Evolutionary conservation across 148 eudicot species (phyloP).

Genomic region (Simmondsia chinensis): DNA sequence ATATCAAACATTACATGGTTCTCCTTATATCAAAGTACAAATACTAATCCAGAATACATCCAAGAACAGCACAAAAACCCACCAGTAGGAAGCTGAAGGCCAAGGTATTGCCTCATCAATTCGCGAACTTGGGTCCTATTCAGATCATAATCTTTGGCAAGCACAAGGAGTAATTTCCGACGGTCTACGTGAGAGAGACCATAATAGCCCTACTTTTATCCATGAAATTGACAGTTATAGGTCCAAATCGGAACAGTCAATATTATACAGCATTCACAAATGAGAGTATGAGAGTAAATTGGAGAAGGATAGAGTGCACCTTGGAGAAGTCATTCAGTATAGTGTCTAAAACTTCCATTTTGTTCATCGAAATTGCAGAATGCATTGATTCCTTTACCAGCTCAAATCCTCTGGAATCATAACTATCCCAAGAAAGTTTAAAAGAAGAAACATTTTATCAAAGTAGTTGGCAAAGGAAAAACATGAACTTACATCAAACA

Average conservation of each 20-base stretch:
- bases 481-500: background rate
- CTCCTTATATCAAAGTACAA: too few relatives aligned
- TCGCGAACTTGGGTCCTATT: constrained; percentile 66
- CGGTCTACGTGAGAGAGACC: constrained; percentile 49
- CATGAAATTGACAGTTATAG: too few relatives aligned
- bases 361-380: constrained; percentile 68
- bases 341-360: constrained; percentile 64
- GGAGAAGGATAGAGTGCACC: constrained; percentile 27
- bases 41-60: too few relatives aligned
- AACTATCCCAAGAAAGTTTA: background rate
- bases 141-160: constrained; percentile 83
- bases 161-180: constrained; percentile 35
- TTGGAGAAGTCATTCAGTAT: constrained; percentile 58
- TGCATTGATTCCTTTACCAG: constrained; percentile 64
- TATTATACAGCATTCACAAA: too few relatives aligned
- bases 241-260: too few relatives aligned
- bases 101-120: constrained; percentile 81
- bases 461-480: background rate
- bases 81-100: constrained; percentile 66
- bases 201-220: constrained; percentile 58
- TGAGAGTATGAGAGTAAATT: background rate
- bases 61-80: constrained; percentile 11
- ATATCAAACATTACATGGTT: constrained; percentile 9
- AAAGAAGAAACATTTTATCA: background rate
- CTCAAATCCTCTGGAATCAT: constrained; percentile 51